Conservation (phyloP, 2,329 filamentous ascomycete species). For the Dothidotthia symphoricarpi region DNA sequence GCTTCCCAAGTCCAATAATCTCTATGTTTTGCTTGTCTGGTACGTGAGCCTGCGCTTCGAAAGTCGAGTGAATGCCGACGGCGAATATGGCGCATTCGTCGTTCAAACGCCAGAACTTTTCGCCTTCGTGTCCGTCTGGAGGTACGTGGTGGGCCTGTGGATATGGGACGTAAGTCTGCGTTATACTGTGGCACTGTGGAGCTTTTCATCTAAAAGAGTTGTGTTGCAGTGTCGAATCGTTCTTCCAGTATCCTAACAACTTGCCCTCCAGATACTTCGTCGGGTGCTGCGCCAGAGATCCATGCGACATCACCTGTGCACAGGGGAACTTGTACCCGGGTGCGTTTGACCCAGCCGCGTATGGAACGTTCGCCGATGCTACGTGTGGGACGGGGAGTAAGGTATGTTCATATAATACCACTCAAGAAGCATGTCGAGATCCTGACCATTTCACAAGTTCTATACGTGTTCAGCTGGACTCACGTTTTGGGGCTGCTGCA, state of each 20-base stretch:
- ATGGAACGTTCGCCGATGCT: conserved; percentile 32
- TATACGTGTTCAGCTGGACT: too few relatives aligned
- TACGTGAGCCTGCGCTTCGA: too few relatives aligned
- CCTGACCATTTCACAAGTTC: conserved; percentile 38
- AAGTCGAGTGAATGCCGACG: too few relatives aligned
- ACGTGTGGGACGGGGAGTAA: conserved; percentile 26
- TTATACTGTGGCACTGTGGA: too few relatives aligned
- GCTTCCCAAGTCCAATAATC: too few relatives aligned
- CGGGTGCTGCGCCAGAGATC: conserved; percentile 39
- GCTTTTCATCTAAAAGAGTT: too few relatives aligned
- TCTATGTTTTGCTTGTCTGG: too few relatives aligned
- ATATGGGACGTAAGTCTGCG: conserved; percentile 15
- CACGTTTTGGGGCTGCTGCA: conserved; percentile 43
- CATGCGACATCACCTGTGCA: conserved; percentile 39
- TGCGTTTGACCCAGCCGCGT: conserved; percentile 33
- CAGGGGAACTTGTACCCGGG: conserved; percentile 30
- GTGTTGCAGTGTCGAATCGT: too few relatives aligned
- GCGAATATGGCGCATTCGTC: neutral
- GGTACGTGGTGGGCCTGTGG: conserved; percentile 40
- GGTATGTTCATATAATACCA: neutral
- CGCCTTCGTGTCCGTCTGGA: conserved; percentile 36
- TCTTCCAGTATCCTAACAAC: neutral
- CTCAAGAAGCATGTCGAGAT: conserved; percentile 19
- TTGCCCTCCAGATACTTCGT: conserved; percentile 27
- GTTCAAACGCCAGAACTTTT: conserved; percentile 17